phyloP scores from a whole-genome alignment of 2,329 filamentous ascomycete species.

The Talaromyces sp. region DNA sequence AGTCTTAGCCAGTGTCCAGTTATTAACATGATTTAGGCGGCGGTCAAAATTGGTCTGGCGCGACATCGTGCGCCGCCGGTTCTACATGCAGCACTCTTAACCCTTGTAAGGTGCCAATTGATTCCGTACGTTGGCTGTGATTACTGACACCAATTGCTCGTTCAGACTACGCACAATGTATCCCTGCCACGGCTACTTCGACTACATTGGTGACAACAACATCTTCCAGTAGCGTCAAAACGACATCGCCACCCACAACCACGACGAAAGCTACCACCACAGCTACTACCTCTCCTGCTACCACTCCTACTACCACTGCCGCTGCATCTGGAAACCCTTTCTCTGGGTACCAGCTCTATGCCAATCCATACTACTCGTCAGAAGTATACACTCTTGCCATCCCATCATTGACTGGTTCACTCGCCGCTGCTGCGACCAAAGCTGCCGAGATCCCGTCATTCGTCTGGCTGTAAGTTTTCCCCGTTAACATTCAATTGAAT shows the following conservation, averaged over 20 bases:
- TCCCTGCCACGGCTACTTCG: slow-evolving; percentile 4
- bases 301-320: slow-evolving; percentile 18
- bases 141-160: background rate
- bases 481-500: background rate
- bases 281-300: background rate
- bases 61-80: slow-evolving; percentile 9
- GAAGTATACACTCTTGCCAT: slow-evolving; percentile 56
- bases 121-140: background rate
- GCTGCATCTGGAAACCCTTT: slow-evolving; percentile 50
- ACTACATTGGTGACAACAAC: slow-evolving; percentile 4
- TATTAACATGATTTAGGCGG: slow-evolving; percentile 1
- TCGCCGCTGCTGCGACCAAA: slow-evolving; percentile 51
- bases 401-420: slow-evolving; percentile 55
- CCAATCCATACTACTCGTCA: slow-evolving; percentile 53
- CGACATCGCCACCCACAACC: slow-evolving; percentile 13
- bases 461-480: slow-evolving; percentile 48
- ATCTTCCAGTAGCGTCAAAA: slow-evolving; percentile 1
- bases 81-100: slow-evolving; percentile 3
- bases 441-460: slow-evolving; percentile 53
- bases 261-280: slow-evolving; percentile 21
- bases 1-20: background rate
- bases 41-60: background rate
- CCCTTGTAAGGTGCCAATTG: slow-evolving; percentile 8
- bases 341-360: slow-evolving; percentile 48
- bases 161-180: slow-evolving; percentile 13